Evolutionary conservation across 1,284 basidiomycete species (phyloP).

Genomic region (Agroathelia rolfsii): DNA sequence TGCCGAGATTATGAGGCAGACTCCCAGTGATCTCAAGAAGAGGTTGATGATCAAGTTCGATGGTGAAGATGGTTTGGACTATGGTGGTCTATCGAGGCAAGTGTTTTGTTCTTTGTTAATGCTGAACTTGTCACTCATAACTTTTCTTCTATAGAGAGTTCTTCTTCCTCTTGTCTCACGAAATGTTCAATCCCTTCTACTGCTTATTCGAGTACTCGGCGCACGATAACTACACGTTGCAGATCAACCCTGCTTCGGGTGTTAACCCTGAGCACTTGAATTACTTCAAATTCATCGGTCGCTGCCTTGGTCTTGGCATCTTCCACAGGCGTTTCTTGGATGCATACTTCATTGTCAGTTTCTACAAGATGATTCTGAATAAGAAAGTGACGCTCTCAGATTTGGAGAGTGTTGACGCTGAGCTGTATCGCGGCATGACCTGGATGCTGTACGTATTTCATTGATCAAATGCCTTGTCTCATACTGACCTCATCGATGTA

Average conservation of each 20-base stretch:
- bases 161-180: constrained; percentile 99
- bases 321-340: constrained; percentile 99
- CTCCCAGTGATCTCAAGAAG: constrained; percentile 92
- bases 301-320: constrained; percentile 89
- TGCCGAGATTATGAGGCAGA: constrained; percentile 90
- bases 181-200: constrained; percentile 99
- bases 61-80: constrained; percentile 96
- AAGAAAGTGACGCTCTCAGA: constrained; percentile 83
- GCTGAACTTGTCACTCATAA: constrained; percentile 5
- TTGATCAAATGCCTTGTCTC: constrained; percentile 1
- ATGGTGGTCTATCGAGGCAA: constrained; percentile 91
- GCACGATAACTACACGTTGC: constrained; percentile 98
- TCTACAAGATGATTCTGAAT: constrained; percentile 98
- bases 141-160: constrained; percentile 63
- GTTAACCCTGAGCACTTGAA: constrained; percentile 99
- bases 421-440: constrained; percentile 82
- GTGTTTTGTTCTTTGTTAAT: constrained; percentile 14
- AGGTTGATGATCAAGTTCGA: constrained; percentile 98
- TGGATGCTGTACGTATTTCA: constrained; percentile 85
- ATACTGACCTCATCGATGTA: constrained; percentile 19
- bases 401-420: constrained; percentile 84
- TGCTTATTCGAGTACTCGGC: constrained; percentile 99
- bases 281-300: constrained; percentile 99
- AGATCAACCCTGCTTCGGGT: constrained; percentile 95
- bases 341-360: constrained; percentile 96